These are phyloP conservation scores for Acanthamoeba royreba DNA, from an alignment of 208 protist species.

Conservation along the genomic window DNA sequence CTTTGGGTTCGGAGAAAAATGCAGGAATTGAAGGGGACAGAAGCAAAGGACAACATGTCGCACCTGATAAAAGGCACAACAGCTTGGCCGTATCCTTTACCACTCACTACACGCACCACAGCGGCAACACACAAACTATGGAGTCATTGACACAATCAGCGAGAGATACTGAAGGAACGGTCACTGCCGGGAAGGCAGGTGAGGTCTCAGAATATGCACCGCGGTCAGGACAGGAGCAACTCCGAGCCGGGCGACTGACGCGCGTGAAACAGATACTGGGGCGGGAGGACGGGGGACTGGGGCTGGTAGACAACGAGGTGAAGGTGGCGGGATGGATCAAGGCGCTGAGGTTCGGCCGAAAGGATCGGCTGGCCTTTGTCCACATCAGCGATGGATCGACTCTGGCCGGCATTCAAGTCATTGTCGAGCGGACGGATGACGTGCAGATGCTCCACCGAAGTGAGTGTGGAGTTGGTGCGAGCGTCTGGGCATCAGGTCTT, in stretches of 20 bases:
- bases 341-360: neutral
- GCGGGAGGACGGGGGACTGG: neutral
- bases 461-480: neutral
- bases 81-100: neutral
- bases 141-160: no score
- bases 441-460: neutral
- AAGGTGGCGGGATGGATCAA: slow-evolving; percentile 20
- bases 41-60: neutral
- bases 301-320: neutral
- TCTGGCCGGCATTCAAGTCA: slow-evolving; percentile 60
- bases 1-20: slow-evolving; percentile 4
- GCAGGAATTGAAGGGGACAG: neutral
- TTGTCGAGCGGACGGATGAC: slow-evolving; percentile 46
- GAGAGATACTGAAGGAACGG: no score
- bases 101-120: neutral
- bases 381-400: slow-evolving; percentile 73
- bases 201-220: no score
- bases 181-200: no score
- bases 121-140: no score
- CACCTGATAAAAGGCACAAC: neutral
- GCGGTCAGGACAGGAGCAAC: neutral
- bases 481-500: slow-evolving; percentile 22
- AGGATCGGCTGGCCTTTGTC: slow-evolving; percentile 59
- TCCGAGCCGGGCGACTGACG: neutral
- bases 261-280: neutral